Percentiles rank a stretch among this genome's conserved stretches.
These are phyloP conservation scores for Clonostachys solani DNA, from an alignment of 2,329 filamentous ascomycete species.

Conservation along the genomic window DNA sequence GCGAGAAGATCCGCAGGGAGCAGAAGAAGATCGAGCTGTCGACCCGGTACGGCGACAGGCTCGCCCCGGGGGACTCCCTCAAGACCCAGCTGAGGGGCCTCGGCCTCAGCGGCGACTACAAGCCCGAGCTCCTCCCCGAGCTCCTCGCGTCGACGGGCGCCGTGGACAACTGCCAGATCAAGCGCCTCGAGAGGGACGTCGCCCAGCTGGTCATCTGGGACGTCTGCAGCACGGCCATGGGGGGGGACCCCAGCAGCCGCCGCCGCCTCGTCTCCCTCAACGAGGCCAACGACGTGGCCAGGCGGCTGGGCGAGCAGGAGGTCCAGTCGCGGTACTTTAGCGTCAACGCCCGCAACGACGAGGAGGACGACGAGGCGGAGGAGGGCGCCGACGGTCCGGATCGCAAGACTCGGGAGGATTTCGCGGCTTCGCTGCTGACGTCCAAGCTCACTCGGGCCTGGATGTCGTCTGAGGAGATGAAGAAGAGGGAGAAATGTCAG, in stretches of 20 bases:
- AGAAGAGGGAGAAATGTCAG: slow-evolving; percentile 1
- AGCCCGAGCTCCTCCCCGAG: slow-evolving; percentile 10
- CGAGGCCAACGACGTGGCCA: slow-evolving; percentile 56
- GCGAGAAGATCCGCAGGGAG: background rate
- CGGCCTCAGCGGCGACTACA: slow-evolving; percentile 21
- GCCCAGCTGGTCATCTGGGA: slow-evolving; percentile 21
- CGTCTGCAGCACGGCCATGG: slow-evolving; percentile 22
- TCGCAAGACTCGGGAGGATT: slow-evolving; percentile 16
- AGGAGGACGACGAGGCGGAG: slow-evolving; percentile 15
- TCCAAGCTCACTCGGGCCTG: slow-evolving; percentile 9
- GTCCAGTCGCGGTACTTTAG: slow-evolving; percentile 28
- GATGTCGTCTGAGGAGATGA: slow-evolving; percentile 9
- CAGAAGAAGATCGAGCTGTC: background rate
- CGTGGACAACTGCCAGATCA: slow-evolving; percentile 2
- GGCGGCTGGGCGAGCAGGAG: slow-evolving; percentile 47
- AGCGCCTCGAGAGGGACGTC: slow-evolving; percentile 3
- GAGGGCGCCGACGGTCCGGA: slow-evolving; percentile 12
- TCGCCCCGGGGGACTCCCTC: slow-evolving; percentile 7
- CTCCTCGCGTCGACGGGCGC: slow-evolving; percentile 19
- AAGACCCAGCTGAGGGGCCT: slow-evolving; percentile 11
- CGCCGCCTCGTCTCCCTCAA: slow-evolving; percentile 47
- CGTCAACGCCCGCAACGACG: slow-evolving; percentile 17
- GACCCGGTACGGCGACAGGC: background rate
- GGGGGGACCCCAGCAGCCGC: slow-evolving; percentile 29
- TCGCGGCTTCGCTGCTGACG: slow-evolving; percentile 16